A percentile compares a stretch with the other conserved stretches of the same genome.
These are phyloP conservation scores for Onygena corvina DNA, from an alignment of 2,329 filamentous ascomycete species.

Conservation along the genomic window DNA sequence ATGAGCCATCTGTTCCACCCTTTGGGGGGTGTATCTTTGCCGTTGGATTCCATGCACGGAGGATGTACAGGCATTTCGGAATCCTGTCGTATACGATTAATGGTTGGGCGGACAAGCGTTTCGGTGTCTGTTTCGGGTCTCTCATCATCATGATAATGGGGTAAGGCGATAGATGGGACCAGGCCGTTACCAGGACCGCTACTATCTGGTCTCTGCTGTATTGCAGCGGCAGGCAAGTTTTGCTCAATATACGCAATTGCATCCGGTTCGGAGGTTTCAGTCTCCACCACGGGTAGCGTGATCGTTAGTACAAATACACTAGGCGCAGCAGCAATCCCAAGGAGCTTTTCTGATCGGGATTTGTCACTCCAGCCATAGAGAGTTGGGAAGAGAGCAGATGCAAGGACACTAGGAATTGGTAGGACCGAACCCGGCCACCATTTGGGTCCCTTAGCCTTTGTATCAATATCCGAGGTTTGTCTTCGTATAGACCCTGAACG, in stretches of 20 bases:
- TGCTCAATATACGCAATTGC: neutral
- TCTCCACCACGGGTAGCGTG: slow-evolving; percentile 83
- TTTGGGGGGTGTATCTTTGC: slow-evolving; percentile 23
- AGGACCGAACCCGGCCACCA: slow-evolving; percentile 76
- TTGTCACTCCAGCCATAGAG: slow-evolving; percentile 72
- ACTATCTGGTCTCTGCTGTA: neutral
- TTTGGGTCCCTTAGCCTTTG: slow-evolving; percentile 36
- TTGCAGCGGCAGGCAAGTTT: neutral
- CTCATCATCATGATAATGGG: neutral
- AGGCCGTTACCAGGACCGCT: neutral
- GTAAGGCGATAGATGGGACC: neutral
- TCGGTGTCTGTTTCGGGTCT: neutral
- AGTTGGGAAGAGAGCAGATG: slow-evolving; percentile 73
- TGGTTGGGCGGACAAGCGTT: neutral
- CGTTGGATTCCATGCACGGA: slow-evolving; percentile 23
- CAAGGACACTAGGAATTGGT: slow-evolving; percentile 58
- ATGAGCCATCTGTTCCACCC: slow-evolving; percentile 90
- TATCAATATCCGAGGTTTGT: slow-evolving; percentile 32
- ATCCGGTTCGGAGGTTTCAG: slow-evolving; percentile 41
- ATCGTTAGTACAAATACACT: slow-evolving; percentile 82
- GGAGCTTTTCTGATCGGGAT: slow-evolving; percentile 66
- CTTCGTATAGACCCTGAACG: slow-evolving; percentile 34
- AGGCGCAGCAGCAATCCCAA: slow-evolving; percentile 74
- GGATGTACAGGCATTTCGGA: slow-evolving; percentile 31
- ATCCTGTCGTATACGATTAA: slow-evolving; percentile 19